phyloP scores from a whole-genome alignment of 176 grass and related monocot genomes.

The Carex cristatella region DNA sequence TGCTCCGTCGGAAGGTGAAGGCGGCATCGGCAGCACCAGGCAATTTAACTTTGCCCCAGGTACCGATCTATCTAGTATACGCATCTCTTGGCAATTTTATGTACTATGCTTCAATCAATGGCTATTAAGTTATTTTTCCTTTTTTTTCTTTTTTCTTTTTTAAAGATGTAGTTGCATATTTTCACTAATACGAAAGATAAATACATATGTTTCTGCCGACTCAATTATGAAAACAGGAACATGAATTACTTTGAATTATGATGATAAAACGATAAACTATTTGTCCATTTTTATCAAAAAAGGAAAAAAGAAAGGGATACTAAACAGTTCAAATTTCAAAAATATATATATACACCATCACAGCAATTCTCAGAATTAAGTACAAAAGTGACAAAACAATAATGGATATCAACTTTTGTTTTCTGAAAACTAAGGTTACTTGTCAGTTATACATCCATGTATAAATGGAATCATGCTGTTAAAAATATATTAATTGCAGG shows the following conservation, averaged over 20 bases:
- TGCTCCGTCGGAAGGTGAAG: constrained; percentile 33
- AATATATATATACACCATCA: neutral
- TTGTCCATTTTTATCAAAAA: no score
- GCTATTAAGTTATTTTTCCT: no score
- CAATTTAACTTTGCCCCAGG: constrained; percentile 73
- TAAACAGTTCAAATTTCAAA: no score
- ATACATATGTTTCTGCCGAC: no score
- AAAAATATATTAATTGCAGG: constrained; percentile 12
- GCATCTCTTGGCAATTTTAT: no score
- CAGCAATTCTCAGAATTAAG: neutral
- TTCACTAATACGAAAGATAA: neutral
- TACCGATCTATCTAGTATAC: neutral
- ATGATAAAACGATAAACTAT: no score
- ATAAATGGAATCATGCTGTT: no score
- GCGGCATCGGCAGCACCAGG: constrained; percentile 40
- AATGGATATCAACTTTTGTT: neutral
- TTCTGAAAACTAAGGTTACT: neutral
- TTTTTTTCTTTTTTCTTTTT: neutral
- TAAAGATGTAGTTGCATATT: neutral
- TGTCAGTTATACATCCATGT: neutral
- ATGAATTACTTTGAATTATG: no score
- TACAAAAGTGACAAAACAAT: neutral
- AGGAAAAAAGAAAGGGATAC: no score
- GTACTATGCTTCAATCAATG: no score
- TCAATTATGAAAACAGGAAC: no score